A percentile compares a stretch with the other conserved stretches of the same genome.
These are phyloP conservation scores for Xanthoconium purpureum DNA, from an alignment of 768 basidiomycete genomes.

Conservation along the genomic window DNA sequence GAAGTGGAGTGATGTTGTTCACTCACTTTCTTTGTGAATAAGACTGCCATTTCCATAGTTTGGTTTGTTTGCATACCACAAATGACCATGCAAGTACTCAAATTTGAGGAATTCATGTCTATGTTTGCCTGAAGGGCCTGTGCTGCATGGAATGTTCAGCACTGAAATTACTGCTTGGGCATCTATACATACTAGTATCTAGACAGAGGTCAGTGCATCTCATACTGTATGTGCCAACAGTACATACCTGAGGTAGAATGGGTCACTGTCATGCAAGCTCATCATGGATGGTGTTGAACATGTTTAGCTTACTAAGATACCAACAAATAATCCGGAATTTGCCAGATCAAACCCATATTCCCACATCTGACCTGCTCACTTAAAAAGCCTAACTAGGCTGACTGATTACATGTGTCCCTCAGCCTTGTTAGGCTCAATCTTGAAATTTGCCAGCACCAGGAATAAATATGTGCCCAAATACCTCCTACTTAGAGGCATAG, in stretches of 20 bases:
- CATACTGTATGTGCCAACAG: not conserved
- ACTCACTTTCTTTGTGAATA: slow-evolving; percentile 97
- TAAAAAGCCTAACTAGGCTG: no score
- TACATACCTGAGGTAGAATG: slow-evolving; percentile 74
- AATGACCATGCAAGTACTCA: slow-evolving; percentile 93
- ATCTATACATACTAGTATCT: slow-evolving; percentile 51
- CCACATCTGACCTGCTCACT: no score
- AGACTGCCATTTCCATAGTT: slow-evolving; percentile 98
- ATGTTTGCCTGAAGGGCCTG: slow-evolving; percentile 97
- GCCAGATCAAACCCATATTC: not conserved
- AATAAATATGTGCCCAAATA: no score
- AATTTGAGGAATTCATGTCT: slow-evolving; percentile 99
- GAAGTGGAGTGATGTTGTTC: not conserved
- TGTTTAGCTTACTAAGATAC: not conserved
- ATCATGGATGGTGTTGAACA: slow-evolving; percentile 15
- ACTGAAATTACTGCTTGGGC: not conserved
- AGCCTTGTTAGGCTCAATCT: no score
- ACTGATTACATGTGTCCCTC: no score
- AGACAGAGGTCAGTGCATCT: slow-evolving; percentile 13
- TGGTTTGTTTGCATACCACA: slow-evolving; percentile 98
- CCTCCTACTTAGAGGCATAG: no score
- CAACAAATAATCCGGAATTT: not conserved
- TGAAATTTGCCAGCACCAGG: no score
- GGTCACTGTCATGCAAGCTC: slow-evolving; percentile 55
- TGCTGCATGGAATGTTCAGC: slow-evolving; percentile 30